Percentiles rank a stretch among this genome's conserved stretches.
phyloP scores from a whole-genome alignment of 306 rosid species.

The Vigna angularis region DNA sequence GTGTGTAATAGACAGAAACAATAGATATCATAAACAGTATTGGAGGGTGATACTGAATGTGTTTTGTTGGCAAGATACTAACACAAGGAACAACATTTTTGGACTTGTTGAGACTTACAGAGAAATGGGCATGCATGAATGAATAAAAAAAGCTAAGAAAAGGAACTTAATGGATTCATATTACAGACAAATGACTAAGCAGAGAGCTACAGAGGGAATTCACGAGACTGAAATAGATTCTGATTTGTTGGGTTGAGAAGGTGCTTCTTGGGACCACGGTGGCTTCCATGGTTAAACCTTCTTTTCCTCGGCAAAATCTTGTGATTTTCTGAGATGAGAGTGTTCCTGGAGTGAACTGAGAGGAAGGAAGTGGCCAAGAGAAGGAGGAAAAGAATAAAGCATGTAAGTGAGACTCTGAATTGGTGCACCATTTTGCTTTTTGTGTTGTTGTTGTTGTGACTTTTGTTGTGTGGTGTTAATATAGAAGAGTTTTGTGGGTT shows the following conservation, averaged over 20 bases:
- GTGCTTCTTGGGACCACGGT: constrained; percentile 64
- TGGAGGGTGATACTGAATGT: constrained; percentile 14
- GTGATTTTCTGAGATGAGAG: constrained; percentile 26
- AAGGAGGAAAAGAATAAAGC: constrained; percentile 56
- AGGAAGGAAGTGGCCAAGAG: constrained; percentile 41
- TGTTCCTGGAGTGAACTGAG: constrained; percentile 44
- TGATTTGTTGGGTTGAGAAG: constrained; percentile 61
- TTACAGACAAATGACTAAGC: not conserved
- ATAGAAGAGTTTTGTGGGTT: constrained; percentile 46
- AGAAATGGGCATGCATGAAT: constrained; percentile 28
- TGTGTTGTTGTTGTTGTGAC: not conserved
- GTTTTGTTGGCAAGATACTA: not conserved
- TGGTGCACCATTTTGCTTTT: constrained; percentile 50
- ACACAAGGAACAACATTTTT: constrained; percentile 14
- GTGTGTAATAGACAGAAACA: constrained; percentile 5
- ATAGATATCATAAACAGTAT: constrained; percentile 14
- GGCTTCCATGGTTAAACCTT: constrained; percentile 81
- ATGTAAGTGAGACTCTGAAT: constrained; percentile 48
- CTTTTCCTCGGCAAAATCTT: constrained; percentile 54
- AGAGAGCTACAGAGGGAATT: constrained; percentile 54
- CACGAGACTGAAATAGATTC: constrained; percentile 55
- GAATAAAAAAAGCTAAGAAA: constrained; percentile 24
- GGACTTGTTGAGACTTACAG: constrained; percentile 10
- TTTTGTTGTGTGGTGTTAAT: constrained; percentile 43
- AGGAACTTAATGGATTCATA: constrained; percentile 33